Evolutionary conservation across 208 protist species (phyloP).

Genomic region (Entamoeba histolytica): DNA sequence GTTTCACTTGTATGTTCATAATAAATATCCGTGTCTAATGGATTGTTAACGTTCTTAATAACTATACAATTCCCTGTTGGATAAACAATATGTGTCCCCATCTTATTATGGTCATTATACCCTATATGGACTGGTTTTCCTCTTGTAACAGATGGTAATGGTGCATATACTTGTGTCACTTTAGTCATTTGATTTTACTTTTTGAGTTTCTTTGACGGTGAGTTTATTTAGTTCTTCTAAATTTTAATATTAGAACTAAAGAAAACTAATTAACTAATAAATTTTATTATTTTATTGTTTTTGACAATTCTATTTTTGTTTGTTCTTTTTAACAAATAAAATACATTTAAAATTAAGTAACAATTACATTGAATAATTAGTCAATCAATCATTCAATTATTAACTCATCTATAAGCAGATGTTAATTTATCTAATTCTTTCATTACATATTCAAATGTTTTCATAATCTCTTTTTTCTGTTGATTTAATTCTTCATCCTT

Average conservation of each 20-base stretch:
- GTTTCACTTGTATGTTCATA: slow-evolving; percentile 34
- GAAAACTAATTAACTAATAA: too few species aligned
- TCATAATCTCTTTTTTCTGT: not conserved
- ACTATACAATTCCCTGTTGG: slow-evolving; percentile 33
- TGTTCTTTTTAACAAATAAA: too few species aligned
- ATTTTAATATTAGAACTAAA: too few species aligned
- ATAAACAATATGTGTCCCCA: slow-evolving; percentile 34
- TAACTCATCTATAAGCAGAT: not conserved
- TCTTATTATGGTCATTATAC: slow-evolving; percentile 37
- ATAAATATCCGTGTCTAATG: slow-evolving; percentile 21
- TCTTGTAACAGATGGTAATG: slow-evolving; percentile 33
- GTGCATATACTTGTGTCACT: slow-evolving; percentile 25
- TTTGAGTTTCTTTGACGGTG: not conserved
- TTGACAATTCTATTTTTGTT: too few species aligned
- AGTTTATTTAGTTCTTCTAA: not conserved
- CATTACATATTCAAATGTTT: not conserved
- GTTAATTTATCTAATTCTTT: not conserved
- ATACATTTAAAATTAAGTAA: too few species aligned
- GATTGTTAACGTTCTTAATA: slow-evolving; percentile 24
- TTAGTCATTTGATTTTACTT: not conserved
- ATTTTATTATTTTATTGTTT: too few species aligned
- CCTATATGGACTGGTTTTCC: slow-evolving; percentile 34
- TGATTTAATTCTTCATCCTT: not conserved
- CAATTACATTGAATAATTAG: not conserved
- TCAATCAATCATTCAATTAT: not conserved